Conservation (phyloP, 768 basidiomycete species). For the Termitomyces sp. region DNA sequence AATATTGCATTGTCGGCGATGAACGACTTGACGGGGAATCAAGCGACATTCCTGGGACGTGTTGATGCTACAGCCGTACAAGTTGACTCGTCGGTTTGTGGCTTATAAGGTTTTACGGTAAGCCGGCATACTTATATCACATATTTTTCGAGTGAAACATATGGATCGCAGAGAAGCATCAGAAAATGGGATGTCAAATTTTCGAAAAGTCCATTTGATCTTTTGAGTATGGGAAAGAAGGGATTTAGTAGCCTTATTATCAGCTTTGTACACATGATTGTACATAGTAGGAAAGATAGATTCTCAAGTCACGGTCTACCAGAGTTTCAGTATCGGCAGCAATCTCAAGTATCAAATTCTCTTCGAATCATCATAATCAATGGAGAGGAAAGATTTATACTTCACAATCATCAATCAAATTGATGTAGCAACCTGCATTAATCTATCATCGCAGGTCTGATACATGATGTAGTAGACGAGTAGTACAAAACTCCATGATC, state of each 20-base stretch:
- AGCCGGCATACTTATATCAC: background rate
- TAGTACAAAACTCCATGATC: background rate
- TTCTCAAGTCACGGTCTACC: background rate
- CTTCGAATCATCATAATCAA: background rate
- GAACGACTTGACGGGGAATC: slow-evolving; percentile 25
- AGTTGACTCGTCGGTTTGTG: slow-evolving; percentile 20
- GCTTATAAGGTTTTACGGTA: slow-evolving; percentile 8
- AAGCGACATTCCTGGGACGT: slow-evolving; percentile 23
- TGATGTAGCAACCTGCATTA: background rate
- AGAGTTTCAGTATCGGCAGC: background rate
- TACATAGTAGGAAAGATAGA: background rate
- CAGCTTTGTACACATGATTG: background rate
- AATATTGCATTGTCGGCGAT: slow-evolving; percentile 24
- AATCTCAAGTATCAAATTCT: background rate
- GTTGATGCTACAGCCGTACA: slow-evolving; percentile 15
- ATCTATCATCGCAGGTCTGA: background rate
- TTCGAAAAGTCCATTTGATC: background rate
- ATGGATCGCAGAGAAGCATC: background rate
- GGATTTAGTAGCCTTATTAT: background rate
- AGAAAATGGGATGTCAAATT: no score
- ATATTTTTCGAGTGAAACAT: background rate
- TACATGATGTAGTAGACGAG: background rate
- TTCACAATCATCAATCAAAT: background rate
- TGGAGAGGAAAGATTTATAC: background rate
- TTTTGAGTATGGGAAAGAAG: background rate